A percentile compares a stretch with the other conserved stretches of the same genome.
These are phyloP conservation scores for Phytophthora sansomeana DNA, from an alignment of 352 stramenopile genomes.

Conservation along the genomic window DNA sequence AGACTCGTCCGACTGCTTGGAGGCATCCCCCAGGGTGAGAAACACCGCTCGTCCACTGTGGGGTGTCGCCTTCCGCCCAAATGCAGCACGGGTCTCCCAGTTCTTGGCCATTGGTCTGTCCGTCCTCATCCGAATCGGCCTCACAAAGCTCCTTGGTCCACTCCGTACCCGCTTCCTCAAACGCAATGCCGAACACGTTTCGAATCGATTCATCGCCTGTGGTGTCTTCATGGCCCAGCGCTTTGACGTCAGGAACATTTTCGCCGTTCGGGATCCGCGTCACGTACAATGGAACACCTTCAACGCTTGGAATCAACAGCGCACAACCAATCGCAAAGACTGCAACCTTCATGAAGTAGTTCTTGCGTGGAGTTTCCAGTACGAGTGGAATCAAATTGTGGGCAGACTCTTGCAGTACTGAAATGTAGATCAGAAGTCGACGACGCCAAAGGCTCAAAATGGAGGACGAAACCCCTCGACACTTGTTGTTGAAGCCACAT, in stretches of 20 bases:
- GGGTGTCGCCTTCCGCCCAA: constrained; percentile 41
- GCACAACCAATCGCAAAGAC: constrained; percentile 1
- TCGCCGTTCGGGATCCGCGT: constrained; percentile 38
- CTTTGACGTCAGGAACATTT: constrained; percentile 36
- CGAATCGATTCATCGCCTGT: constrained; percentile 22
- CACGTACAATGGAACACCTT: constrained; percentile 29
- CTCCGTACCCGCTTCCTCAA: constrained; percentile 31
- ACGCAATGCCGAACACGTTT: constrained; percentile 63
- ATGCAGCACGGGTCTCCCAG: constrained; percentile 82
- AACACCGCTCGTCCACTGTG: constrained; percentile 25
- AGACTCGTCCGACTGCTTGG: constrained; percentile 30
- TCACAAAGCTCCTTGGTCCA: constrained; percentile 64
- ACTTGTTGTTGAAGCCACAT: not conserved
- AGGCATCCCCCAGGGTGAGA: constrained; percentile 38
- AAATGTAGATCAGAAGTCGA: constrained; percentile 18
- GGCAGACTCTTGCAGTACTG: not conserved
- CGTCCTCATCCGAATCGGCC: constrained; percentile 79
- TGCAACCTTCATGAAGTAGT: too few relatives aligned
- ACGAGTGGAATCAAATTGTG: constrained; percentile 1
- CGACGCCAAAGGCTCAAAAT: constrained; percentile 18
- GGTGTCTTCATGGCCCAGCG: constrained; percentile 43
- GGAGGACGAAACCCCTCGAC: constrained; percentile 20
- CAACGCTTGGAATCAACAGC: not conserved
- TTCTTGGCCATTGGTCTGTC: constrained; percentile 85
- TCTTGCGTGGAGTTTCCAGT: too few relatives aligned